These are phyloP conservation scores for Pilatotrama ljubarskyi DNA, from an alignment of 768 basidiomycete species.

Conservation along the genomic window DNA sequence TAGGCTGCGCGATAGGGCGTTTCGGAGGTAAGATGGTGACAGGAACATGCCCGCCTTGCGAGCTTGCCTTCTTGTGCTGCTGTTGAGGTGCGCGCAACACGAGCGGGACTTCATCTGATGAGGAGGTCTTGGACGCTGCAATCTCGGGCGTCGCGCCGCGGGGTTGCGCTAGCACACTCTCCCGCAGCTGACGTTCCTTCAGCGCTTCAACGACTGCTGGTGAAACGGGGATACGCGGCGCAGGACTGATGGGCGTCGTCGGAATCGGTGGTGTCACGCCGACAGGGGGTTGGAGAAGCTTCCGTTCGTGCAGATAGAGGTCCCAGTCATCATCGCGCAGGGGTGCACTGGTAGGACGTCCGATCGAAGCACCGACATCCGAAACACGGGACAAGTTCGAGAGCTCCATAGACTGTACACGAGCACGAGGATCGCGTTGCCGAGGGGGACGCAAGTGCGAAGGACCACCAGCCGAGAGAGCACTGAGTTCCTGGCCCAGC, in stretches of 20 bases:
- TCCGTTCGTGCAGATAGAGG: slow-evolving; percentile 79
- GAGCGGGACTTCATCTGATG: slow-evolving; percentile 48
- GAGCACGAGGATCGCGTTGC: slow-evolving; percentile 63
- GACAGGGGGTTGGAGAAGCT: slow-evolving; percentile 79
- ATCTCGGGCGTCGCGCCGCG: background rate
- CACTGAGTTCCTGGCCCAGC: slow-evolving; percentile 64
- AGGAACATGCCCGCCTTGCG: slow-evolving; percentile 39
- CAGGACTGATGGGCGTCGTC: slow-evolving; percentile 47
- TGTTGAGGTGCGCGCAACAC: slow-evolving; percentile 25
- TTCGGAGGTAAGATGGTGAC: slow-evolving; percentile 48
- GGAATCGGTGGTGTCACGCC: slow-evolving; percentile 79
- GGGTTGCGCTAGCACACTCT: slow-evolving; percentile 56
- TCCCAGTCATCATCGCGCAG: slow-evolving; percentile 84
- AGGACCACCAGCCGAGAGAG: slow-evolving; percentile 46
- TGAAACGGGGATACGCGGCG: slow-evolving; percentile 55
- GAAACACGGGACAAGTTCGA: slow-evolving; percentile 41
- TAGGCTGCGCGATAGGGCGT: slow-evolving; percentile 36
- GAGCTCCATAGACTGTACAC: slow-evolving; percentile 75
- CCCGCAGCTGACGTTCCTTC: slow-evolving; percentile 66
- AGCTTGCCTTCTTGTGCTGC: slow-evolving; percentile 25
- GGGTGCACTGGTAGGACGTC: slow-evolving; percentile 73
- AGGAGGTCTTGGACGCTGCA: slow-evolving; percentile 9
- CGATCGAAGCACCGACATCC: slow-evolving; percentile 52
- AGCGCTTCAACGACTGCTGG: slow-evolving; percentile 77
- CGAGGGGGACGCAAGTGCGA: slow-evolving; percentile 71